These are phyloP conservation scores for Eustoma russellianum DNA, from an alignment of 257 asterid species.

Conservation along the genomic window DNA sequence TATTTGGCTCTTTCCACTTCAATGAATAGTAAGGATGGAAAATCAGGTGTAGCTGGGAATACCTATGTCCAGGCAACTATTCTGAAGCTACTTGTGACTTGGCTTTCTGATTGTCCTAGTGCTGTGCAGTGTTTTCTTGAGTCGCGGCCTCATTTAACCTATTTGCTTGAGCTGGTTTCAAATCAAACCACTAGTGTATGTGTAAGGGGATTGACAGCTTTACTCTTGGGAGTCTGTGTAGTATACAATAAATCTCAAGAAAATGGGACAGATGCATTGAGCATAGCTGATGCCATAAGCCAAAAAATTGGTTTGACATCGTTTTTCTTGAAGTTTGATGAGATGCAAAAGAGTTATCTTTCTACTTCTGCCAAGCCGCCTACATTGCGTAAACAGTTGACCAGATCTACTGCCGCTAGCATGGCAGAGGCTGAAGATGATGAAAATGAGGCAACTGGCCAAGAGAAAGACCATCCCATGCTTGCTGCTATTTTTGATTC, in stretches of 20 bases:
- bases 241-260: conserved; percentile 44
- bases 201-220: conserved; percentile 69
- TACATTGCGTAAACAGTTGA: conserved; percentile 47
- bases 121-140: conserved; percentile 77
- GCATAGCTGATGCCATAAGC: conserved; percentile 70
- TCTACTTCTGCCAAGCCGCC: conserved; percentile 60
- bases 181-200: conserved; percentile 46
- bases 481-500: conserved; percentile 61
- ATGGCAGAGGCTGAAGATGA: conserved; percentile 76
- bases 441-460: conserved; percentile 43
- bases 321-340: conserved; percentile 60
- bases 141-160: conserved; percentile 72
- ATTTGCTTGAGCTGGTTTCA: conserved; percentile 64
- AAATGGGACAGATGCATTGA: conserved; percentile 43
- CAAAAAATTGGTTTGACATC: conserved; percentile 76
- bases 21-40: conserved; percentile 55
- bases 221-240: conserved; percentile 62
- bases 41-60: conserved; percentile 29
- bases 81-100: conserved; percentile 58
- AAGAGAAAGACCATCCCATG: conserved; percentile 57
- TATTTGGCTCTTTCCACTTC: conserved; percentile 80
- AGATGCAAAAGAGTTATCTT: conserved; percentile 56
- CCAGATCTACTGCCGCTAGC: conserved; percentile 74
- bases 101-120: conserved; percentile 75
- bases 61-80: conserved; percentile 58